A percentile compares a stretch with the other conserved stretches of the same genome.
Conservation (phyloP, 352 stramenopile genomes). For the Phytophthora colocasiae region DNA sequence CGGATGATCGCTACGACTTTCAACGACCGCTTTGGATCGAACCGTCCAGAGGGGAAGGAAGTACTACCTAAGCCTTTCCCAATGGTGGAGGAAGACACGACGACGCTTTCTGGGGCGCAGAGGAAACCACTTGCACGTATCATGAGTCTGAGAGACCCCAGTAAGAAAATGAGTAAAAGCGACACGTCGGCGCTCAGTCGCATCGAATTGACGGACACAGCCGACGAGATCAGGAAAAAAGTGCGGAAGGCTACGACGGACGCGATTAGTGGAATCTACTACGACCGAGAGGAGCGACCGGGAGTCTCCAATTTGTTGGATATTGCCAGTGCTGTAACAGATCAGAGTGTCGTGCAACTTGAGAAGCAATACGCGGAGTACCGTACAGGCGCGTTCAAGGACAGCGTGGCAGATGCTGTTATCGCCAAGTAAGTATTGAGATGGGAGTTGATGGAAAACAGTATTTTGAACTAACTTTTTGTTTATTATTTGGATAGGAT, state of each 20-base stretch:
- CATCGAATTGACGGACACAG: conserved; percentile 94
- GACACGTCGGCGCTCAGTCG: conserved; percentile 90
- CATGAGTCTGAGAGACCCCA: conserved; percentile 97
- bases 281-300: conserved; percentile 93
- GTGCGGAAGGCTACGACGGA: conserved; percentile 92
- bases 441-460: not conserved
- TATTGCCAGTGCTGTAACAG: conserved; percentile 83
- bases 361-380: conserved; percentile 63
- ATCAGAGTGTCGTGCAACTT: conserved; percentile 80
- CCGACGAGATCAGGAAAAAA: conserved; percentile 85
- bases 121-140: conserved; percentile 87
- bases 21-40: conserved; percentile 94
- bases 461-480: conserved; percentile 16
- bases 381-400: conserved; percentile 95
- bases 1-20: conserved; percentile 96
- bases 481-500: conserved; percentile 59
- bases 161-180: conserved; percentile 99
- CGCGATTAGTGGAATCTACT: conserved; percentile 68
- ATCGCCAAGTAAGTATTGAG: conserved; percentile 86
- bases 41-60: conserved; percentile 25
- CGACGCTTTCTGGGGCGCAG: conserved; percentile 22
- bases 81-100: conserved; percentile 47
- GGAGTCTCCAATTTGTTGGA: conserved; percentile 97
- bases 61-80: conserved; percentile 71
- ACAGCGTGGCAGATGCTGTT: conserved; percentile 94